Conservation (phyloP, 2,329 filamentous ascomycete species). For the Dothiorella sarmentorum region DNA sequence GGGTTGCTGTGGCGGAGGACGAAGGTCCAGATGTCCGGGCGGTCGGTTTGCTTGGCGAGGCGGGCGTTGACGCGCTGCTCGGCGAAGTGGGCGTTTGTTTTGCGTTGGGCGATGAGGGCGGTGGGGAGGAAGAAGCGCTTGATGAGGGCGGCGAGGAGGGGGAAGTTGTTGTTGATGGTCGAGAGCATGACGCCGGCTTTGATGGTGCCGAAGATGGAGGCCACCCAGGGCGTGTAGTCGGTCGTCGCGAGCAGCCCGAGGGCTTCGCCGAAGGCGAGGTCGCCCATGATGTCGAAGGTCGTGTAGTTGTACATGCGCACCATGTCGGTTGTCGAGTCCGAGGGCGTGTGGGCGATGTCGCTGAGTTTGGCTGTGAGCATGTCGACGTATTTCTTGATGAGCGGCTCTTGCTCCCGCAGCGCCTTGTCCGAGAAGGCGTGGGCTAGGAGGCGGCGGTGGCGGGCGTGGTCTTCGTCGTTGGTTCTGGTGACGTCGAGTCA, state of each 20-base stretch:
- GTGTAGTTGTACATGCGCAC: conserved; percentile 21
- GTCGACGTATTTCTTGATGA: conserved; percentile 34
- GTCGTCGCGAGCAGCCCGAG: conserved; percentile 30
- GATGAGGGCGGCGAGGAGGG: neutral
- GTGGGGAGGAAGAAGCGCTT: neutral
- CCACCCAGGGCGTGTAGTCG: conserved; percentile 34
- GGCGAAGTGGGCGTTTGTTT: neutral
- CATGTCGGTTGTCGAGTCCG: neutral
- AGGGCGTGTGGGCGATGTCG: neutral
- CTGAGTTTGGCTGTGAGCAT: conserved; percentile 24
- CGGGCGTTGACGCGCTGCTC: conserved; percentile 25
- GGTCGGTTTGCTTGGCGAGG: conserved; percentile 21
- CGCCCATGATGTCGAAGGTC: conserved; percentile 35
- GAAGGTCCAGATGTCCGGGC: conserved; percentile 38
- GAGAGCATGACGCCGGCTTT: neutral
- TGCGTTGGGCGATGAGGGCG: neutral
- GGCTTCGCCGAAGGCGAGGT: conserved; percentile 32
- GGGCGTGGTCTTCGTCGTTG: conserved; percentile 21
- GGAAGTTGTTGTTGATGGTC: conserved; percentile 4
- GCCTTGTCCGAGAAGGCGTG: conserved; percentile 34
- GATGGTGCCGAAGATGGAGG: conserved; percentile 28
- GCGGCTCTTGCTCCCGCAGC: conserved; percentile 30
- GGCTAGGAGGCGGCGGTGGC: conserved; percentile 22
- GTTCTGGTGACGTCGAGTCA: neutral
- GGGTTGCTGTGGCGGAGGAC: conserved; percentile 33